These are phyloP conservation scores for Eutreptiella sp. DNA, from an alignment of 208 protist species.

Conservation along the genomic window DNA sequence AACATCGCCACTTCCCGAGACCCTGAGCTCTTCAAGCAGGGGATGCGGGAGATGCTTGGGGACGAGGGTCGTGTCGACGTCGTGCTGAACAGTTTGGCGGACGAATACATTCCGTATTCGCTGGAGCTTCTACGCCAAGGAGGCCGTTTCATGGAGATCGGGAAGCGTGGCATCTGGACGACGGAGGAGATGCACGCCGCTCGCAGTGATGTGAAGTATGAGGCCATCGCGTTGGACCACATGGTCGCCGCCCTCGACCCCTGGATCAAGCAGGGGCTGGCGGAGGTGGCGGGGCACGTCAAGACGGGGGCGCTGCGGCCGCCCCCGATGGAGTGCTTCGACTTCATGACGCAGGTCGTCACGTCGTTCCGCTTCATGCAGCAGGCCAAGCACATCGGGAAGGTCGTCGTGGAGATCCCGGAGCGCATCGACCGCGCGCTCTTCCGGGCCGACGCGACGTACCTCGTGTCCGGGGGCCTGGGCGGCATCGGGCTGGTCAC, in stretches of 20 bases:
- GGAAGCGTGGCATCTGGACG: constrained; percentile 54
- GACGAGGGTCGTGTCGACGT: constrained; percentile 49
- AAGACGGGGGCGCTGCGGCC: too few species aligned
- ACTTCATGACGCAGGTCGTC: too few species aligned
- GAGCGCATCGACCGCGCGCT: neutral
- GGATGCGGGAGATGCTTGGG: constrained; percentile 26
- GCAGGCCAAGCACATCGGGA: neutral
- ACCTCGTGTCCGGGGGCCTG: neutral
- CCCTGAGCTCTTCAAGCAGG: constrained; percentile 29
- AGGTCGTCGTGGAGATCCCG: constrained; percentile 1
- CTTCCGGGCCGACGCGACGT: neutral
- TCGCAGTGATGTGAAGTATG: too few species aligned
- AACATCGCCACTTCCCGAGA: constrained; percentile 27
- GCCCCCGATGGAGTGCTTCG: too few species aligned
- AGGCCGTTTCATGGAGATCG: too few species aligned
- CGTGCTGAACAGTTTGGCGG: constrained; percentile 47
- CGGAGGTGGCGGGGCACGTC: too few species aligned
- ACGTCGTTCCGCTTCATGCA: neutral
- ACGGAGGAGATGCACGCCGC: constrained; percentile 45
- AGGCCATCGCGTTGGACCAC: too few species aligned
- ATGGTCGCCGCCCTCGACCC: too few species aligned
- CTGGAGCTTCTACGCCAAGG: constrained; percentile 25
- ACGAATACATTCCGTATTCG: constrained; percentile 37
- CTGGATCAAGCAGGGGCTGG: too few species aligned
- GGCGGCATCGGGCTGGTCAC: neutral